Percentiles rank a stretch among this genome's conserved stretches.
Conservation (phyloP, 345 rosid genomes). For the Kernera saxatilis region DNA sequence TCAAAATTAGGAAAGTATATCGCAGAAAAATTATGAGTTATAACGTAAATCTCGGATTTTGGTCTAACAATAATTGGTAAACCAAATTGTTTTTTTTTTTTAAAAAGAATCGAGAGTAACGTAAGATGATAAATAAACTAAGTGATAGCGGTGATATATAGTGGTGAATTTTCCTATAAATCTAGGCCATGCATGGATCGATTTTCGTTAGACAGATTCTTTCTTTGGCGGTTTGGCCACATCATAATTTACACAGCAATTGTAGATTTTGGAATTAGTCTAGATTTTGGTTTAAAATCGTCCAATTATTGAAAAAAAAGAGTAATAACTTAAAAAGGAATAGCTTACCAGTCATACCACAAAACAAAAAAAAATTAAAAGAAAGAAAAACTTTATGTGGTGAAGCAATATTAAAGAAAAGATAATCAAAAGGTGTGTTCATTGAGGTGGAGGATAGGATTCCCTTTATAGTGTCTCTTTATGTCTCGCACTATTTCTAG, state of each 20-base stretch:
- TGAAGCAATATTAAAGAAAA: conserved; percentile 9
- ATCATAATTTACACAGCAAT: neutral
- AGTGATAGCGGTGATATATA: neutral
- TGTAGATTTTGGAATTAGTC: neutral
- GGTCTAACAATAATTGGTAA: neutral
- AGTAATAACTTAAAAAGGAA: too few species aligned
- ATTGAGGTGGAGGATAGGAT: conserved; percentile 35
- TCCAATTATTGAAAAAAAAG: neutral
- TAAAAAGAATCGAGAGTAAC: neutral
- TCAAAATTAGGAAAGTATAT: neutral
- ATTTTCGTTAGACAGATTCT: neutral
- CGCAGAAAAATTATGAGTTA: neutral
- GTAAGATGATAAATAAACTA: neutral
- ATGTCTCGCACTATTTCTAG: conserved; percentile 22
- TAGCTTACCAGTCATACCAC: too few species aligned
- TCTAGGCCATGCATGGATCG: neutral
- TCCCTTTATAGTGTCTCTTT: conserved; percentile 31
- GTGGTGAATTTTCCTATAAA: neutral
- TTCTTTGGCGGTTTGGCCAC: neutral
- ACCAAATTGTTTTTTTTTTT: too few species aligned
- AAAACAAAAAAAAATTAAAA: neutral
- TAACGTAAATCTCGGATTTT: neutral
- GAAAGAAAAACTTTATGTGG: neutral
- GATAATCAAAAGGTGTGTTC: conserved; percentile 19
- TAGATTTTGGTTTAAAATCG: neutral